Conservation (phyloP, 768 basidiomycete species). For the Suillus cothurnatus region DNA sequence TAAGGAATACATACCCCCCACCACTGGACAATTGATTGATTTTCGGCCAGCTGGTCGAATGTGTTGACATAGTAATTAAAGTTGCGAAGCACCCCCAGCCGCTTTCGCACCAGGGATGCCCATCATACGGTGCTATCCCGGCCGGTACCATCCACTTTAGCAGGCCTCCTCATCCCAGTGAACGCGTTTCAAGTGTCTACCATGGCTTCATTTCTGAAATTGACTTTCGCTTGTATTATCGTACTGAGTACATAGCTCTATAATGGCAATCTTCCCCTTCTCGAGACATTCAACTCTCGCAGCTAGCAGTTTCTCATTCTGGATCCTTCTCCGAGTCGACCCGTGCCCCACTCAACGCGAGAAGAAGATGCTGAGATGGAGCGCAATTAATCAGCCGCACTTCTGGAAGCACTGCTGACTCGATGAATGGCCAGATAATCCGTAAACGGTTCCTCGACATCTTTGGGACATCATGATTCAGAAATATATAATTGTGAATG, state of each 20-base stretch:
- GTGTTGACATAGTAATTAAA: no score
- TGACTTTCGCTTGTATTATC: not conserved
- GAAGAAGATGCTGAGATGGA: not conserved
- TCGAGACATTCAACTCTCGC: not conserved
- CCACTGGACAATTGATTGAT: no score
- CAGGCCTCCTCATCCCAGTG: no score
- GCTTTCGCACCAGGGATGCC: no score
- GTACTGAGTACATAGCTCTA: not conserved
- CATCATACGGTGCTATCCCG: not conserved
- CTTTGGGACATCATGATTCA: not conserved
- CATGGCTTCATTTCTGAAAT: not conserved
- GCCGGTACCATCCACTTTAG: not conserved
- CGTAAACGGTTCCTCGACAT: not conserved
- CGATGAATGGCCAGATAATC: not conserved
- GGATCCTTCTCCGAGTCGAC: not conserved
- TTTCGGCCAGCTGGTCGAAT: no score
- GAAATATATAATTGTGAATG: not conserved
- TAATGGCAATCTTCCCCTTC: not conserved
- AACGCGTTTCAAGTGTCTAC: not conserved
- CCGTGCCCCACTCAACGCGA: not conserved
- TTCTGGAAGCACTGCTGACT: not conserved
- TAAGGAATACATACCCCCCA: no score
- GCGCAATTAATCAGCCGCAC: not conserved
- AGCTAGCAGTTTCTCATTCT: not conserved
- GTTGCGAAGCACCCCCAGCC: no score